Conservation (phyloP, 208 protist genomes). For the Angomonas desouzai region DNA sequence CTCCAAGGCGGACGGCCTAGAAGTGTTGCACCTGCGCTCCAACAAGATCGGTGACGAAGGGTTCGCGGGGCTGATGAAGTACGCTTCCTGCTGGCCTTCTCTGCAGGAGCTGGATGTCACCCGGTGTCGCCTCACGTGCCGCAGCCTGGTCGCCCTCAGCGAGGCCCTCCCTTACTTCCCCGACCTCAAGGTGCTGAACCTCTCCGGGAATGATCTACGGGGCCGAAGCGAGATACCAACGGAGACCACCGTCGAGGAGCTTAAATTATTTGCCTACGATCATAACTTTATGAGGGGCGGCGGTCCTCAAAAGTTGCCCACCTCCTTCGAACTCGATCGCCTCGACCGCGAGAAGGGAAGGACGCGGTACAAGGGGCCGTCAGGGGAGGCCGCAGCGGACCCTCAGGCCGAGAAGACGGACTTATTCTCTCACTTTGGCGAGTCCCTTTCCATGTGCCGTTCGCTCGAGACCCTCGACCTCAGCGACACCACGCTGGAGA, state of each 20-base stretch:
- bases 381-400: not conserved
- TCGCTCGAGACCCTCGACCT: slow-evolving; percentile 46
- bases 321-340: slow-evolving; percentile 71
- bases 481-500: slow-evolving; percentile 41
- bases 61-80: slow-evolving; percentile 20
- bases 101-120: slow-evolving; percentile 59
- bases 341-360: slow-evolving; percentile 59
- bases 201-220: slow-evolving; percentile 71
- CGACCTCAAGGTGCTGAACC: slow-evolving; percentile 35
- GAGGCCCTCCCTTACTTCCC: slow-evolving; percentile 25
- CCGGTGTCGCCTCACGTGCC: slow-evolving; percentile 60
- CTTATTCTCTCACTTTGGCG: slow-evolving; percentile 24
- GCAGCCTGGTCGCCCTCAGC: slow-evolving; percentile 26
- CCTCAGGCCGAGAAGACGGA: slow-evolving; percentile 15
- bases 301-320: slow-evolving; percentile 48
- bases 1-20: slow-evolving; percentile 26
- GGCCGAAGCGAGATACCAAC: not conserved
- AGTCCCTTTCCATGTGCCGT: slow-evolving; percentile 44
- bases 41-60: slow-evolving; percentile 63
- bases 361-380: slow-evolving; percentile 42
- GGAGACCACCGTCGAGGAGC: slow-evolving; percentile 10
- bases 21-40: slow-evolving; percentile 39
- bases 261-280: slow-evolving; percentile 67
- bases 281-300: slow-evolving; percentile 39
- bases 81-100: slow-evolving; percentile 40